A percentile compares a stretch with the other conserved stretches of the same genome.
phyloP scores from a whole-genome alignment of 176 grass and related monocot species.

The Lolium rigidum region DNA sequence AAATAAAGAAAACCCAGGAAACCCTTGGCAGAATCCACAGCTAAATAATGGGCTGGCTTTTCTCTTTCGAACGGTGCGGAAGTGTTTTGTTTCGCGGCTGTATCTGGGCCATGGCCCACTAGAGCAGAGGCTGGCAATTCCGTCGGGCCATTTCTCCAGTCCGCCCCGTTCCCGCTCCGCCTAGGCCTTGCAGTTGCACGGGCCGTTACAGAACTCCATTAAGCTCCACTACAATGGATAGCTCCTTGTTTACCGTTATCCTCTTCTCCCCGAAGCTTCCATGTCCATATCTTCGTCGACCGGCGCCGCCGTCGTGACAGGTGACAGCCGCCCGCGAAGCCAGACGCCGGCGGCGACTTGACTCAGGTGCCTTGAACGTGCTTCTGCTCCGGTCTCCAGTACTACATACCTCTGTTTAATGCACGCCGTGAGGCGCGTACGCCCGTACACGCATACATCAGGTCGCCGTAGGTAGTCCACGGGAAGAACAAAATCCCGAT shows the following conservation, averaged over 20 bases:
- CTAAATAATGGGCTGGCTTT: no score
- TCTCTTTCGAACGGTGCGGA: no score
- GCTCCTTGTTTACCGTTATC: slow-evolving; percentile 10
- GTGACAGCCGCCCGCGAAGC: neutral
- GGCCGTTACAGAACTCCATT: no score
- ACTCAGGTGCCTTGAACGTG: no score
- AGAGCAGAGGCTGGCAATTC: no score
- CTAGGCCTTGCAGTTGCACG: no score
- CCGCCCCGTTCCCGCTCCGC: no score
- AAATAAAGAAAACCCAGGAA: no score
- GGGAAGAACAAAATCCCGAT: neutral
- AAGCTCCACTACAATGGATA: neutral
- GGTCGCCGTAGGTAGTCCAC: neutral
- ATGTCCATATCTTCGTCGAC: neutral
- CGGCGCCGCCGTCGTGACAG: neutral
- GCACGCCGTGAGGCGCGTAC: neutral
- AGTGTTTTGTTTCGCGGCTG: no score
- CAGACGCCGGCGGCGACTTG: neutral
- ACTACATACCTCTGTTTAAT: neutral
- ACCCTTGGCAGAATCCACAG: no score
- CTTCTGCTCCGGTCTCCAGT: neutral
- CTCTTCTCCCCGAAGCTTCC: neutral
- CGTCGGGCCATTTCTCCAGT: no score
- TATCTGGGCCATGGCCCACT: no score
- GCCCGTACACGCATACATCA: neutral